phyloP scores from a whole-genome alignment of 2,329 filamentous ascomycete species.

The Calonectria ilicicola region DNA sequence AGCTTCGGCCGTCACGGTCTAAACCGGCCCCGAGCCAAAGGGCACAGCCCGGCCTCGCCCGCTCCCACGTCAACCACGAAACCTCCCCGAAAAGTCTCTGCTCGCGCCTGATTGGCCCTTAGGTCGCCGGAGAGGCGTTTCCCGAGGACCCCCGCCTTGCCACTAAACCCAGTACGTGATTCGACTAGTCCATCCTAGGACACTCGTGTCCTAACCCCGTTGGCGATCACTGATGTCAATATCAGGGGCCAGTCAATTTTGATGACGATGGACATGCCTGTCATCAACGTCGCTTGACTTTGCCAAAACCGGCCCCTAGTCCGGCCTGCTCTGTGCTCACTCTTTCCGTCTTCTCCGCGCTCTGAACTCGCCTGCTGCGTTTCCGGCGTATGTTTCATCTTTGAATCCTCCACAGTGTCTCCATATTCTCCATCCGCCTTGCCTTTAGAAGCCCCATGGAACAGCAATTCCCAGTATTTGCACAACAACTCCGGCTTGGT shows the following conservation, averaged over 20 bases:
- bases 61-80: slow-evolving; percentile 16
- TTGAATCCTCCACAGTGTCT: slow-evolving; percentile 28
- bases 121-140: slow-evolving; percentile 35
- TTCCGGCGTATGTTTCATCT: slow-evolving; percentile 37
- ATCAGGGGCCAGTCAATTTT: slow-evolving; percentile 18
- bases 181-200: slow-evolving; percentile 33
- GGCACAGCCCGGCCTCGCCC: slow-evolving; percentile 42
- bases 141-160: slow-evolving; percentile 14
- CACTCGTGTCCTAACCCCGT: slow-evolving; percentile 36
- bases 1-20: slow-evolving; percentile 31
- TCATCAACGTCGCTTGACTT: slow-evolving; percentile 31
- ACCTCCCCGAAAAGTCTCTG: slow-evolving; percentile 24
- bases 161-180: slow-evolving; percentile 27
- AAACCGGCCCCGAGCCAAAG: slow-evolving; percentile 40
- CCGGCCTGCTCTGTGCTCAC: slow-evolving; percentile 7
- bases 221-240: slow-evolving; percentile 44
- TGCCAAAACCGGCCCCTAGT: slow-evolving; percentile 17
- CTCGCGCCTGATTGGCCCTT: slow-evolving; percentile 29
- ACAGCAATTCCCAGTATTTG: slow-evolving; percentile 29
- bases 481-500: slow-evolving; percentile 16
- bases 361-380: slow-evolving; percentile 8
- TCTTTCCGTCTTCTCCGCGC: slow-evolving; percentile 9
- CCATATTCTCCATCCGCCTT: slow-evolving; percentile 36
- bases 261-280: slow-evolving; percentile 35
- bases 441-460: slow-evolving; percentile 37